Conservation (phyloP, 495 filamentous ascomycete species). For the Penicillium bovifimosum region DNA sequence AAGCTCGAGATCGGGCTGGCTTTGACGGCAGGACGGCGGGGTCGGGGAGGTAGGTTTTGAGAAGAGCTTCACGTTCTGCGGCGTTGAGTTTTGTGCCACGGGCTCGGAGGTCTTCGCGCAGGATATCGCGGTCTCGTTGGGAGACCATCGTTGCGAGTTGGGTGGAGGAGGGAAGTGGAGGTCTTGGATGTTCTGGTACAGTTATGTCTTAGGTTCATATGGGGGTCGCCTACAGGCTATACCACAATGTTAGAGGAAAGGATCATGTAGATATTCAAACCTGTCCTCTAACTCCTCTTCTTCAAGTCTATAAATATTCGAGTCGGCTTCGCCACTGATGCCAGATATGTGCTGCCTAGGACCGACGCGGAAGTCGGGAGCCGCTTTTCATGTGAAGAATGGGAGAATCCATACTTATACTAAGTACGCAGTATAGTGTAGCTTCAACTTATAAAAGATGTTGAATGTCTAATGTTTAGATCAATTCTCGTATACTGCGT, state of each 20-base stretch:
- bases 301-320: neutral
- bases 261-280: neutral
- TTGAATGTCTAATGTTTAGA: no score
- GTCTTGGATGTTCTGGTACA: neutral
- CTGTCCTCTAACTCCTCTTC: neutral
- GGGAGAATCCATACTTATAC: neutral
- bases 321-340: neutral
- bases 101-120: slow-evolving; percentile 57
- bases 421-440: no score
- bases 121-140: slow-evolving; percentile 49
- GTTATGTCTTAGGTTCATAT: neutral
- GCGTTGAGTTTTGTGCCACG: slow-evolving; percentile 55
- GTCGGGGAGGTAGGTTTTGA: slow-evolving; percentile 71
- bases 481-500: neutral
- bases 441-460: no score
- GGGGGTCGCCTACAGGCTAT: no score
- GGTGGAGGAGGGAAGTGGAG: slow-evolving; percentile 1
- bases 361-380: neutral
- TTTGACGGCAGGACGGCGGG: slow-evolving; percentile 37
- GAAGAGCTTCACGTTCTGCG: slow-evolving; percentile 62
- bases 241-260: no score
- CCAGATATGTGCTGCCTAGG: neutral
- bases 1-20: slow-evolving; percentile 9
- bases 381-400: neutral
- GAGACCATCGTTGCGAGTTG: slow-evolving; percentile 45